Conservation (phyloP, 192 early-diverging fungal species). For the Coemansia sp. region DNA sequence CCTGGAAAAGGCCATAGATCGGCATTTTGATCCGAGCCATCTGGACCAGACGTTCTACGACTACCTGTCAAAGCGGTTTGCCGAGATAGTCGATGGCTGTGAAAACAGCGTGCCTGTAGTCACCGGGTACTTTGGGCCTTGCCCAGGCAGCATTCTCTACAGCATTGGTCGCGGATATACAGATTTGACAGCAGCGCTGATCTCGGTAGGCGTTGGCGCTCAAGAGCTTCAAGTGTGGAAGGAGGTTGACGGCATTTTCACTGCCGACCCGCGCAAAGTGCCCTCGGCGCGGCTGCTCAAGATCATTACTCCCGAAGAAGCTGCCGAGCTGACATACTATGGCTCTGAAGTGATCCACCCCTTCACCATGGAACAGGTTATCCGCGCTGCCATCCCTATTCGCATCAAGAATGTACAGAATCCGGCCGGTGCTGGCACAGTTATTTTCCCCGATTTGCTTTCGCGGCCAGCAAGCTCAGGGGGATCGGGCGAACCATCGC, state of each 20-base stretch:
- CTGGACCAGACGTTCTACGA: constrained; percentile 97
- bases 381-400: constrained; percentile 93
- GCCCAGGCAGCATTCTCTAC: constrained; percentile 85
- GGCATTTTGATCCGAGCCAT: constrained; percentile 72
- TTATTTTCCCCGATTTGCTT: constrained; percentile 82
- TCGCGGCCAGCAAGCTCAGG: constrained; percentile 54
- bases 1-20: constrained; percentile 80
- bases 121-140: constrained; percentile 98
- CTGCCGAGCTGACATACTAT: constrained; percentile 97
- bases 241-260: constrained; percentile 99
- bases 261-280: constrained; percentile 97
- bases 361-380: constrained; percentile 99
- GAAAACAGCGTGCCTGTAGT: constrained; percentile 80
- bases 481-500: constrained; percentile 54
- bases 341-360: constrained; percentile 95
- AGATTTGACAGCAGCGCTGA: constrained; percentile 92
- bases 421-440: constrained; percentile 85
- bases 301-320: constrained; percentile 96
- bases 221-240: constrained; percentile 98
- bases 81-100: constrained; percentile 57
- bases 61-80: constrained; percentile 73
- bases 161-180: constrained; percentile 98
- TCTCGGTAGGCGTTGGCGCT: constrained; percentile 85
- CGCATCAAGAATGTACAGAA: constrained; percentile 99
- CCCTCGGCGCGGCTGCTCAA: constrained; percentile 77